Evolutionary conservation across 441 rosid species (phyloP).

Genomic region (Erodium texanum): DNA sequence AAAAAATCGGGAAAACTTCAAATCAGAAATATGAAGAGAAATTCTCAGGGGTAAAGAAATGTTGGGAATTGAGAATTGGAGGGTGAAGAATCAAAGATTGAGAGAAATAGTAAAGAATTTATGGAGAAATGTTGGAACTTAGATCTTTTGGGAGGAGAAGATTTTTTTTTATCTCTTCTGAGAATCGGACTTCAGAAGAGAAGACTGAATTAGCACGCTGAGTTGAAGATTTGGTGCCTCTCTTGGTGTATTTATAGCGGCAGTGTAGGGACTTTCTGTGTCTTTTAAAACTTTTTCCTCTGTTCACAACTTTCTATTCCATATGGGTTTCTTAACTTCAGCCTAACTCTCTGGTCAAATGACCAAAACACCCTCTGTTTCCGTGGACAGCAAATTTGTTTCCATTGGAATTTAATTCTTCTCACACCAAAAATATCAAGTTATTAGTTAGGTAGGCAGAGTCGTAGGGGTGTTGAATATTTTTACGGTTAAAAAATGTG

Average conservation of each 20-base stretch:
- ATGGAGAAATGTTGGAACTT: neutral
- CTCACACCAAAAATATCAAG: neutral
- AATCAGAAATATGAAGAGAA: neutral
- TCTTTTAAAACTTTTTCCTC: neutral
- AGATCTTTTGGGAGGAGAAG: neutral
- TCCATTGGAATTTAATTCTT: neutral
- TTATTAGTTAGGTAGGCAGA: neutral
- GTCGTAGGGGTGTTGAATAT: neutral
- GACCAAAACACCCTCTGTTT: constrained; percentile 13
- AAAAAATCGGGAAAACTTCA: neutral
- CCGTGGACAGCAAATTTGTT: neutral
- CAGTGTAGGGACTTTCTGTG: neutral
- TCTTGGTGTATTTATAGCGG: constrained; percentile 37
- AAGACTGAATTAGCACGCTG: neutral
- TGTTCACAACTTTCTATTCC: constrained; percentile 12
- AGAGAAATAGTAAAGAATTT: neutral
- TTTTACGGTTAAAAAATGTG: neutral
- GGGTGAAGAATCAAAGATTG: neutral
- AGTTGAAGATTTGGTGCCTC: constrained; percentile 13
- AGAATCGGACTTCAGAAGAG: neutral
- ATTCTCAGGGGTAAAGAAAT: neutral
- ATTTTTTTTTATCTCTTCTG: constrained; percentile 2
- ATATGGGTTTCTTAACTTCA: neutral
- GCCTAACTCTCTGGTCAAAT: constrained; percentile 2
- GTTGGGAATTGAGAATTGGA: neutral